Base-by-base conservation (phyloP, 2,329 filamentous ascomycete genomes). In the Ophiostoma quercus region DNA sequence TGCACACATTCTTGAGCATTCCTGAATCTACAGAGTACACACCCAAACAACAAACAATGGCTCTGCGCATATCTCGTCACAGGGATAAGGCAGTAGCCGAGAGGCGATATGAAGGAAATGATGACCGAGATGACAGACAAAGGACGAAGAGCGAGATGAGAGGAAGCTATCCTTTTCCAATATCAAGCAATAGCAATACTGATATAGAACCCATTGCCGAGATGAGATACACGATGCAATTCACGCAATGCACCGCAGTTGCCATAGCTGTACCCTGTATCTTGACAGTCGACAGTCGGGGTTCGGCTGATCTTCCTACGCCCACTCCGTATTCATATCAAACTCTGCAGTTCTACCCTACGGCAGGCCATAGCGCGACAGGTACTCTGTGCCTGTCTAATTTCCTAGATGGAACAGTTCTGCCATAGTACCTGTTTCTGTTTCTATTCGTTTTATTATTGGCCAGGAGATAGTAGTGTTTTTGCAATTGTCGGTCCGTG, bases 361-460 rank as follows among this genome's bases (percentile, higher is more conserved):
- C 16, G 16, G 19, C 19, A 25, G n/a, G 22, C 57, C 25, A 62
- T 32, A 62, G 32, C 60, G 34, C 60, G 32, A 29, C 37, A n/a
- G 19, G n/a, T 66, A n/a, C 63, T 39, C 65, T 4, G 68, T 70
- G 71, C 43, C 71, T 68, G 43, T 32, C 43, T 70, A 62, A 65
- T 71, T 63, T 68, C 67, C 54, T 29, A 66, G 22, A 57, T 43
- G 68, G 71, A 63, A 54, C 41, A 68, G 67, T 70, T 68, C 62
- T 68, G 47, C 69, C 34, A 41, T 25, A 32, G 32, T 22, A n/a
- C 34, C 29, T 16, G 22, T 4, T 32, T 12, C 22, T n/a, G 47
- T 54, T 22, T 54, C 47, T 43, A 19, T 2, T 8, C 3, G 37
- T 39, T 9, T 12, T 43, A 16, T 43, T 43, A 43, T 43, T 43